Conservation (phyloP, 352 stramenopile species). For the Phytophthora megakarya region DNA sequence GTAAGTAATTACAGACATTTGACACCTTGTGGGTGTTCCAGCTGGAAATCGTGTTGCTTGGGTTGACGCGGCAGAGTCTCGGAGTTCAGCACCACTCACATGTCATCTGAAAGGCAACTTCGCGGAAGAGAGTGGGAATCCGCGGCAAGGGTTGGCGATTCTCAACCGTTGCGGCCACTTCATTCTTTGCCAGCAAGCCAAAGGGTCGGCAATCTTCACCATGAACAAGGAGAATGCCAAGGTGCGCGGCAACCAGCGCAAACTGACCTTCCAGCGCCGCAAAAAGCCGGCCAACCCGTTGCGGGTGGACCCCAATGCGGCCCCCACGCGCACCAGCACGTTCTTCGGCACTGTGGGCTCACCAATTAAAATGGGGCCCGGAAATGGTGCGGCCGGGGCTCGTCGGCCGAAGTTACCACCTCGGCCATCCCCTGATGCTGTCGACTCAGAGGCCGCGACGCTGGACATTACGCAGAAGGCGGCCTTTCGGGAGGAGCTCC, state of each 20-base stretch:
- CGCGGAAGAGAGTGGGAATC: conserved; percentile 26
- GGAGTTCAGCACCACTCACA: conserved; percentile 16
- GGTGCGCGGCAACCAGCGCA: conserved; percentile 49
- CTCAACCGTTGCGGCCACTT: conserved; percentile 25
- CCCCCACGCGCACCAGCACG: conserved; percentile 46
- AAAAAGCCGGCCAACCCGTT: conserved; percentile 42
- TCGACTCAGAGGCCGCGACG: conserved; percentile 58
- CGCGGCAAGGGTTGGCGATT: background rate
- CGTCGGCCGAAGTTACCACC: conserved; percentile 21
- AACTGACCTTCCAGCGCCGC: conserved; percentile 59
- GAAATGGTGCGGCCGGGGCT: conserved; percentile 23
- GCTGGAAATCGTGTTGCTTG: conserved; percentile 17
- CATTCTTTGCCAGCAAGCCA: conserved; percentile 19
- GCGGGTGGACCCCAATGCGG: conserved; percentile 39
- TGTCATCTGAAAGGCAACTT: conserved; percentile 12
- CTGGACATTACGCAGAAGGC: conserved; percentile 65
- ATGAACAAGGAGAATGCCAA: conserved; percentile 65
- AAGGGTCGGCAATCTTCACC: conserved; percentile 22
- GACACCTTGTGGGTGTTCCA: conserved; percentile 8
- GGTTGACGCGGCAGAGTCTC: conserved; percentile 25
- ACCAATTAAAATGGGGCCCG: conserved; percentile 66
- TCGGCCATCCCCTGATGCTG: conserved; percentile 16
- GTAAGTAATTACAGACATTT: conserved; percentile 16
- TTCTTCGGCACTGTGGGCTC: conserved; percentile 79
- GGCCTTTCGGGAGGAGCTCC: conserved; percentile 51